Evolutionary conservation across 176 grass and related monocot genomes (phyloP).

Genomic region (Otatea glauca): DNA sequence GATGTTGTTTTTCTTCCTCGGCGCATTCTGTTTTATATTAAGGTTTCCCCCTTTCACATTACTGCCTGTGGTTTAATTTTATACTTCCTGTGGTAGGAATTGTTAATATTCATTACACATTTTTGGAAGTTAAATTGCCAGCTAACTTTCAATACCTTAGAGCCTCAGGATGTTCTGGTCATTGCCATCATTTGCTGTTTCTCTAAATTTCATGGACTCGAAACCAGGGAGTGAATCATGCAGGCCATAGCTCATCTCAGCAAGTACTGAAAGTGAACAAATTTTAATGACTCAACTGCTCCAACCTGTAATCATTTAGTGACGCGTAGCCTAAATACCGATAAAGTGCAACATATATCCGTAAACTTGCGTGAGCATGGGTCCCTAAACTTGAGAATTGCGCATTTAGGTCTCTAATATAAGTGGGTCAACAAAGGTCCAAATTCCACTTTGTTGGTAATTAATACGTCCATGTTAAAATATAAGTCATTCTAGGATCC

Average conservation of each 20-base stretch:
- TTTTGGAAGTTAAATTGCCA: slow-evolving; percentile 9
- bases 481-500: no score
- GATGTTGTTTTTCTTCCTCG: background rate
- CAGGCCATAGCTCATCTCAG: background rate
- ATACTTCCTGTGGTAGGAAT: background rate
- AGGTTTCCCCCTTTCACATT: background rate
- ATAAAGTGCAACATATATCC: no score
- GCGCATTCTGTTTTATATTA: background rate
- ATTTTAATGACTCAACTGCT: slow-evolving; percentile 1
- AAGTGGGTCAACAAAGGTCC: no score
- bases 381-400: no score
- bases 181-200: background rate
- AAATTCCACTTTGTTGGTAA: no score
- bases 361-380: no score
- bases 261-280: background rate
- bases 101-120: background rate
- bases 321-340: background rate
- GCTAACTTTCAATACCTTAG: background rate
- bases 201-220: background rate
- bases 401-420: no score
- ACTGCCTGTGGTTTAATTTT: background rate
- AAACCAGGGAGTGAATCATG: background rate
- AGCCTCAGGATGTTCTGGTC: background rate
- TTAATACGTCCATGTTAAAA: no score
- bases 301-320: background rate